Evolutionary conservation across 148 eudicot species (phyloP), one percentile per base, ranked within the genome.

Genomic region (Vaccinium myrtillus): DNA sequence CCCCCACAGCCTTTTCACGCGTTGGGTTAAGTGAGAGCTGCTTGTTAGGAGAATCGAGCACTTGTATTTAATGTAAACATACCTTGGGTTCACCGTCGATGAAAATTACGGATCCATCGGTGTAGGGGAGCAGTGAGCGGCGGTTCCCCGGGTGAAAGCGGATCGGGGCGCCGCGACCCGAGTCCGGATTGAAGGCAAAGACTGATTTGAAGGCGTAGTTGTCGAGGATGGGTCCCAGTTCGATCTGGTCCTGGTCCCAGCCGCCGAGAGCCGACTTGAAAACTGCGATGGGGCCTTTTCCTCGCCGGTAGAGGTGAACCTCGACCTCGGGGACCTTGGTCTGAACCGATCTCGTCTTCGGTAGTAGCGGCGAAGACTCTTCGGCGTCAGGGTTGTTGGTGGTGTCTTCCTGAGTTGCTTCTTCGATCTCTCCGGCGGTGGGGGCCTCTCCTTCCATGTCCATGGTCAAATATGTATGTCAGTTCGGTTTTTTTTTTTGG

Each of bases 81-180:
- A 97, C 99, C 99, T 97, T 93, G 75, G 98, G 98, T 79, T 97
- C 92, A 3, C 99, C 99, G 36, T 97, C 99, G 32, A 97, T 84
- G 85, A 59, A 79, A 75, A 97, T 83, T 2, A 88, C 88, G 83
- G 96, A 56, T 0, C 95, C 96, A 82, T 95, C 95, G 5, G 74
- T 87, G 74, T 95, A 97, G 19, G 96, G 86, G 27, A 97, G 84
- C 80, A 97, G 4, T 6, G 99, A 97, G 16, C 98, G 88, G 54
- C 99, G 98, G 86, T 95, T 97, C 67, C 76, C 84, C 6, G 94
- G 90, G 56, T 94, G 90, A 63, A 97, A 95, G 8, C 98, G 87
- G 75, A 97, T 97, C 1, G 98, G 95, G 2, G 88, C 98, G 12
- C 94, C 89, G 0, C 99, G 94, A 30, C 96, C 93, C 2, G 88